phyloP scores from a whole-genome alignment of 202 grass and related monocot species.

The Dendrocalamus latiflorus region DNA sequence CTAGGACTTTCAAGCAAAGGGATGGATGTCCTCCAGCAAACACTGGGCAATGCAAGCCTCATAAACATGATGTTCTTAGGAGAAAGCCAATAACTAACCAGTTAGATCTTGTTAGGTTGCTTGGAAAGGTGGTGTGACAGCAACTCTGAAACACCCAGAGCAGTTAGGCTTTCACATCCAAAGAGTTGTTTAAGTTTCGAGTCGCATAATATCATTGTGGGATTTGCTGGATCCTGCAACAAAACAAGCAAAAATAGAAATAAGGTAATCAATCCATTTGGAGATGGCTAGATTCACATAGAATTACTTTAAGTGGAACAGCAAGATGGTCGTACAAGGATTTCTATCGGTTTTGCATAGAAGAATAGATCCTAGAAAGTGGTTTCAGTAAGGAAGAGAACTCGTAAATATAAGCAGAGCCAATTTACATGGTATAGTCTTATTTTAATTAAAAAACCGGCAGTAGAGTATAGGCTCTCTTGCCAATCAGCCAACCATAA shows the following conservation, averaged over 20 bases:
- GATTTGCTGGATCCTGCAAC: conserved; percentile 74
- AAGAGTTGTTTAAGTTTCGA: conserved; percentile 79
- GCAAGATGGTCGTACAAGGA: neutral
- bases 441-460: neutral
- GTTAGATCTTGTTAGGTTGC: conserved; percentile 66
- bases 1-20: neutral
- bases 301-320: neutral
- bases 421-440: neutral
- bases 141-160: conserved; percentile 64
- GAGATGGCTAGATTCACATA: neutral
- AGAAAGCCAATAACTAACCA: conserved; percentile 44
- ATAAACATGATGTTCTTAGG: neutral
- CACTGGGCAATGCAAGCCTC: neutral
- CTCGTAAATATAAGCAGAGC: neutral
- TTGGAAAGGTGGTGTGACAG: conserved; percentile 59
- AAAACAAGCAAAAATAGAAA: conserved; percentile 15
- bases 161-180: conserved; percentile 79
- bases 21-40: neutral
- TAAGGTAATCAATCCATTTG: neutral
- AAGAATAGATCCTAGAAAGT: conserved; percentile 1
- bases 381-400: conserved; percentile 4
- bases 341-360: neutral
- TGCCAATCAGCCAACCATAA: neutral
- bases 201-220: conserved; percentile 66
- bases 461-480: neutral